phyloP scores from a whole-genome alignment of 2,329 filamentous ascomycete genomes.

The Cytospora chrysosperma region DNA sequence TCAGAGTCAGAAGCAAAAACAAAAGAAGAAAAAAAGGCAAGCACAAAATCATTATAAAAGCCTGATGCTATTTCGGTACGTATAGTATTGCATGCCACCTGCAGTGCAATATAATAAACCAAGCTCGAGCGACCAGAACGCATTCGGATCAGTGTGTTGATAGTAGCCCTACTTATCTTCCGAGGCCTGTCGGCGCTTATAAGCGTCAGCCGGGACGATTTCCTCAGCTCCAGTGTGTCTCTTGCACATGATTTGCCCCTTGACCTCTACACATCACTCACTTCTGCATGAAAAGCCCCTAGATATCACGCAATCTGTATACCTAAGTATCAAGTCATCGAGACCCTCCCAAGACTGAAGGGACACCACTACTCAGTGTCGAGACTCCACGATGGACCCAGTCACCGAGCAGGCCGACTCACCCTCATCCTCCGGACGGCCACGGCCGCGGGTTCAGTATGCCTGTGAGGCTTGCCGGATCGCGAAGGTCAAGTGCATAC shows the following conservation, averaged over 20 bases:
- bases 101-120: too few species aligned
- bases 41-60: too few species aligned
- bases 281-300: too few species aligned
- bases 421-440: conserved; percentile 22
- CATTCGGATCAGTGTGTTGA: background rate
- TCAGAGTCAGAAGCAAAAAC: too few species aligned
- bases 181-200: background rate
- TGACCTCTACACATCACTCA: background rate
- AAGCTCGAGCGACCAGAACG: background rate
- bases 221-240: too few species aligned
- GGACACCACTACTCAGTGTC: too few species aligned
- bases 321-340: too few species aligned
- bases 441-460: conserved; percentile 40
- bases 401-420: background rate
- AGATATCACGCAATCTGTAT: background rate
- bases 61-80: too few species aligned
- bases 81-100: too few species aligned
- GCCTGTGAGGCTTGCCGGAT: conserved; percentile 55
- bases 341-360: too few species aligned
- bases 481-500: conserved; percentile 54
- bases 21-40: too few species aligned
- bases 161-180: background rate
- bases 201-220: background rate
- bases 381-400: conserved; percentile 1
- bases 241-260: background rate